Evolutionary conservation across 345 rosid genomes (phyloP).

Genomic region (Ceriops zippeliana): DNA sequence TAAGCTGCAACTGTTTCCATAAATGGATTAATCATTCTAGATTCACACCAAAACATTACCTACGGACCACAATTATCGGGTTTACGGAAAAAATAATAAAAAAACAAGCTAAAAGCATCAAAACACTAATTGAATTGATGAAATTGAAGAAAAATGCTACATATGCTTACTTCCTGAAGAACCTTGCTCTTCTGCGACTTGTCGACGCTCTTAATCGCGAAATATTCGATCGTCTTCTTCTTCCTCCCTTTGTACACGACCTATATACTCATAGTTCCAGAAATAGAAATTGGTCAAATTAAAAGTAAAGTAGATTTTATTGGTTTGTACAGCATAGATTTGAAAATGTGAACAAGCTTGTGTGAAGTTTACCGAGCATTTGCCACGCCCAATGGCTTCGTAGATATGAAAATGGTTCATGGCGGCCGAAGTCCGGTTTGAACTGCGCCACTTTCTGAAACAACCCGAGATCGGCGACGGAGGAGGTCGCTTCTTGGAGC

Average conservation of each 20-base stretch:
- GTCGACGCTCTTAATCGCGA: slow-evolving; percentile 89
- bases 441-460: slow-evolving; percentile 10
- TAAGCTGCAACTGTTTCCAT: too few species aligned
- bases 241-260: slow-evolving; percentile 93
- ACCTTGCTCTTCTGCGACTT: slow-evolving; percentile 87
- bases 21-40: too few species aligned
- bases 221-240: slow-evolving; percentile 97
- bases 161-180: slow-evolving; percentile 77
- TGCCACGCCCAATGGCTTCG: slow-evolving; percentile 97
- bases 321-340: background rate
- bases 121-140: background rate
- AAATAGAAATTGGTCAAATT: background rate
- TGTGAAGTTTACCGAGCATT: slow-evolving; percentile 64
- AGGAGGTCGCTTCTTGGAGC: slow-evolving; percentile 1
- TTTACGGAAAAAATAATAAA: too few species aligned
- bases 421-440: slow-evolving; percentile 23
- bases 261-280: slow-evolving; percentile 26
- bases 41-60: too few species aligned
- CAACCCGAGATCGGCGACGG: slow-evolving; percentile 24
- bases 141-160: background rate
- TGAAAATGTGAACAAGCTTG: background rate
- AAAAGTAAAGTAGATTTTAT: background rate
- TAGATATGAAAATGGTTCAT: slow-evolving; percentile 95
- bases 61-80: too few species aligned
- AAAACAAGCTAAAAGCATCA: background rate